Conservation (phyloP, 2,329 filamentous ascomycete genomes). For the Monosporascus sp. region DNA sequence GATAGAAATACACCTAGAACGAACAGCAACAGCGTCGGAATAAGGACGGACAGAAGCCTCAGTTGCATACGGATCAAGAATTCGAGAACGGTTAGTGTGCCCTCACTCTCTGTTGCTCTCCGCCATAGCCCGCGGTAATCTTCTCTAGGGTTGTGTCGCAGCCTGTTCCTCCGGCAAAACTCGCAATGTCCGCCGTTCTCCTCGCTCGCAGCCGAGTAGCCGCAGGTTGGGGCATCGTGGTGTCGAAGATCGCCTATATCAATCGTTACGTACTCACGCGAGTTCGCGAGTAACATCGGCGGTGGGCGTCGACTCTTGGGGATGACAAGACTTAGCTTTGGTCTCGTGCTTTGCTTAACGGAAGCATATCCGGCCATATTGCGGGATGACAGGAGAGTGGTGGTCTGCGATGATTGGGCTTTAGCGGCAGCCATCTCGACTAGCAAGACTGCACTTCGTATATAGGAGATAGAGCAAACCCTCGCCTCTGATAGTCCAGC, state of each 20-base stretch:
- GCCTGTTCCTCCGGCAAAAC: constrained; percentile 11
- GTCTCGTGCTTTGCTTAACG: constrained; percentile 1
- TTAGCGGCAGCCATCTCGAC: neutral
- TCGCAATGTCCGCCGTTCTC: neutral
- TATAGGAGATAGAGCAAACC: too few species aligned
- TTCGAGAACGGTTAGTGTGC: constrained; percentile 9
- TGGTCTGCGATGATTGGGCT: constrained; percentile 1
- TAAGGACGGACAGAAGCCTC: constrained; percentile 12
- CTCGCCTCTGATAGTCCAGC: too few species aligned
- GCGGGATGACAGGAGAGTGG: constrained; percentile 9
- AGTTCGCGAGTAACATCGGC: neutral
- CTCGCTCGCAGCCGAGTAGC: constrained; percentile 3
- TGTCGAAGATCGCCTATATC: constrained; percentile 4
- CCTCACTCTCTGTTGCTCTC: constrained; percentile 5
- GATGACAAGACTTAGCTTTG: constrained; percentile 6
- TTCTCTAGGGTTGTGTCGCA: constrained; percentile 7
- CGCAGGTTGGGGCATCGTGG: neutral
- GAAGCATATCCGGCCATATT: constrained; percentile 8
- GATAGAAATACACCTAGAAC: constrained; percentile 10
- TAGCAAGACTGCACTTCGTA: neutral
- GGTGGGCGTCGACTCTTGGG: neutral
- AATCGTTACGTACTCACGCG: constrained; percentile 3
- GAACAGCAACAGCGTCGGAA: constrained; percentile 11
- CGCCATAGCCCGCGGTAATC: constrained; percentile 4
- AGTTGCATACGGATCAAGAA: constrained; percentile 12